These are phyloP conservation scores for Solanum hybrid DNA, from an alignment of 305 asterid species.

Conservation along the genomic window DNA sequence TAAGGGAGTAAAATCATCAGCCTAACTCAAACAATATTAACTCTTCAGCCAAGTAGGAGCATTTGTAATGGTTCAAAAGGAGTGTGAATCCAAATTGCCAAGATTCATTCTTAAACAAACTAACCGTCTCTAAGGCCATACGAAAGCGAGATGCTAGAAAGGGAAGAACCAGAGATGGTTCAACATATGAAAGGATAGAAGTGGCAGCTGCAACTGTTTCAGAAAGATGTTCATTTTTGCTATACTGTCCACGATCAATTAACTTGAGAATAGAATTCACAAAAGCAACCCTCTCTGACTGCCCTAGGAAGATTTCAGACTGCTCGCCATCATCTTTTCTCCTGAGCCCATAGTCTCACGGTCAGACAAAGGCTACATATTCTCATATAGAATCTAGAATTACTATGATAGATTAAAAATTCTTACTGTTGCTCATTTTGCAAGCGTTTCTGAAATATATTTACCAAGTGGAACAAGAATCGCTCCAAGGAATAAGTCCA, in stretches of 20 bases:
- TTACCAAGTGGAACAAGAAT: conserved; percentile 78
- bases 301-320: conserved; percentile 44
- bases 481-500: conserved; percentile 92
- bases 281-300: conserved; percentile 74
- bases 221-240: conserved; percentile 87
- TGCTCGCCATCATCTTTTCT: conserved; percentile 40
- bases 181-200: conserved; percentile 88
- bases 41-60: neutral
- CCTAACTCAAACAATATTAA: neutral
- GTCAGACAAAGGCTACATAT: conserved; percentile 26
- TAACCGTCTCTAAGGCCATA: conserved; percentile 98
- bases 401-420: conserved; percentile 8
- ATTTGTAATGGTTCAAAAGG: neutral
- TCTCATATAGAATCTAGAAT: neutral
- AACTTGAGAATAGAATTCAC: conserved; percentile 69
- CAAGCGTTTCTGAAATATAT: conserved; percentile 72
- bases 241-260: conserved; percentile 97
- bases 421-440: conserved; percentile 84
- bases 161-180: conserved; percentile 91
- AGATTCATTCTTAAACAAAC: conserved; percentile 16
- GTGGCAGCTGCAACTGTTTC: conserved; percentile 93
- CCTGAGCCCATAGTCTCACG: conserved; percentile 43
- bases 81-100: neutral
- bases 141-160: conserved; percentile 87
- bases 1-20: neutral